Conservation (phyloP, 495 filamentous ascomycete genomes). For the Cladorrhinum samala region DNA sequence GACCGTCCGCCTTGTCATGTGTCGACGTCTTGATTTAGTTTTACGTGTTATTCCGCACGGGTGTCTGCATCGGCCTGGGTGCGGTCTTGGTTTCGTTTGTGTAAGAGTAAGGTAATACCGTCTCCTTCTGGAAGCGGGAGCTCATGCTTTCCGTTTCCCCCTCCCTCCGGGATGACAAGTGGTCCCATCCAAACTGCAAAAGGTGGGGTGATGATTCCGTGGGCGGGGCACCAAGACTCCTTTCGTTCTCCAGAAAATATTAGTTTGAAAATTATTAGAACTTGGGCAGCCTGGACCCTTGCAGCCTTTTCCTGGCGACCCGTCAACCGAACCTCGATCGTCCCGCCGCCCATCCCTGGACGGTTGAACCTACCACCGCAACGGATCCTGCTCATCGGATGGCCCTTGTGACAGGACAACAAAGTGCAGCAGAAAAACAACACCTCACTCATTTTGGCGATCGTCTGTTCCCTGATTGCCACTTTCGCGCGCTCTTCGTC, state of each 20-base stretch:
- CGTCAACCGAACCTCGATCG: too few species aligned
- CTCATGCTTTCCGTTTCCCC: too few species aligned
- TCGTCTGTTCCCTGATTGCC: constrained; percentile 10
- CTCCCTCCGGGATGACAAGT: too few species aligned
- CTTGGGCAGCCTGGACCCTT: constrained; percentile 8
- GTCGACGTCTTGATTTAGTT: not conserved
- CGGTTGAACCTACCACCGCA: not conserved
- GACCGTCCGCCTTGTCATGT: constrained; percentile 1
- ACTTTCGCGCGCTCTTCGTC: constrained; percentile 17
- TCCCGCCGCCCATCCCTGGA: too few species aligned
- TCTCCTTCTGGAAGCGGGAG: too few species aligned
- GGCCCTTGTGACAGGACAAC: not conserved
- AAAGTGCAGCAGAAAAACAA: constrained; percentile 3
- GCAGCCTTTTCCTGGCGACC: constrained; percentile 1
- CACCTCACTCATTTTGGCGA: not conserved
- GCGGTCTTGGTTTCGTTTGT: too few species aligned
- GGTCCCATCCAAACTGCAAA: too few species aligned
- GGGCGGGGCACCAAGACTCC: too few species aligned
- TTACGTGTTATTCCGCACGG: not conserved
- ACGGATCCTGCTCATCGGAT: not conserved
- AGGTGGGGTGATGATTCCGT: too few species aligned
- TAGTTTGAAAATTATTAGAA: not conserved
- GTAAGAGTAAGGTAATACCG: too few species aligned
- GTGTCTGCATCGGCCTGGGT: not conserved
- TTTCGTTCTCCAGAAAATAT: constrained; percentile 1